Evolutionary conservation across 257 asterid species (phyloP).

Genomic region (Avicennia marina): DNA sequence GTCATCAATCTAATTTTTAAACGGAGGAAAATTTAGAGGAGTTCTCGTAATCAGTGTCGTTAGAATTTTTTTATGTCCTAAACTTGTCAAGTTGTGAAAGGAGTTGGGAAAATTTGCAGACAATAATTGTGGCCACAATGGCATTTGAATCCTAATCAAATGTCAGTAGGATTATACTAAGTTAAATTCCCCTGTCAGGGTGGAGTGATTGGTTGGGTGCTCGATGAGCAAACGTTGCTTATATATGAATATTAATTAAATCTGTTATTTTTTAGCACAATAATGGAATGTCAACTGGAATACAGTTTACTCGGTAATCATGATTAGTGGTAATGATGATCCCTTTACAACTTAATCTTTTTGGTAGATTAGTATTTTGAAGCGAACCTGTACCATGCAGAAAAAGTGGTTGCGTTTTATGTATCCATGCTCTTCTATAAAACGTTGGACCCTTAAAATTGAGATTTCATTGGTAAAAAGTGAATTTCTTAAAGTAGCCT

Average conservation of each 20-base stretch:
- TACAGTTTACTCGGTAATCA: no score
- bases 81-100: slow-evolving; percentile 1
- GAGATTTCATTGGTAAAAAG: no score
- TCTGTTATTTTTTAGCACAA: not conserved
- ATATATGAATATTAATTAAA: not conserved
- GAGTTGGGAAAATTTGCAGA: not conserved
- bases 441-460: no score
- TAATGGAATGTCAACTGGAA: slow-evolving; percentile 11
- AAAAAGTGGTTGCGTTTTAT: no score
- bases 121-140: not conserved
- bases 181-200: slow-evolving; percentile 8
- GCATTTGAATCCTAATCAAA: slow-evolving; percentile 19
- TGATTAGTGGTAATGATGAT: no score
- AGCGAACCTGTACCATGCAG: no score
- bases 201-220: slow-evolving; percentile 2
- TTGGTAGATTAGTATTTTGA: no score
- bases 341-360: no score
- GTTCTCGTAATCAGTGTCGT: no score
- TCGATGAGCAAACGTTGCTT: slow-evolving; percentile 28
- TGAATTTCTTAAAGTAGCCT: no score
- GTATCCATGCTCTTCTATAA: no score
- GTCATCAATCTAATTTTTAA: slow-evolving; percentile 23
- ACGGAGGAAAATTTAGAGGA: not conserved
- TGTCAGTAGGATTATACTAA: not conserved
- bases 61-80: not conserved